These are phyloP conservation scores for Wickerhamomyces sp. DNA, from an alignment of 1,139 yeast genomes.

Conservation along the genomic window DNA sequence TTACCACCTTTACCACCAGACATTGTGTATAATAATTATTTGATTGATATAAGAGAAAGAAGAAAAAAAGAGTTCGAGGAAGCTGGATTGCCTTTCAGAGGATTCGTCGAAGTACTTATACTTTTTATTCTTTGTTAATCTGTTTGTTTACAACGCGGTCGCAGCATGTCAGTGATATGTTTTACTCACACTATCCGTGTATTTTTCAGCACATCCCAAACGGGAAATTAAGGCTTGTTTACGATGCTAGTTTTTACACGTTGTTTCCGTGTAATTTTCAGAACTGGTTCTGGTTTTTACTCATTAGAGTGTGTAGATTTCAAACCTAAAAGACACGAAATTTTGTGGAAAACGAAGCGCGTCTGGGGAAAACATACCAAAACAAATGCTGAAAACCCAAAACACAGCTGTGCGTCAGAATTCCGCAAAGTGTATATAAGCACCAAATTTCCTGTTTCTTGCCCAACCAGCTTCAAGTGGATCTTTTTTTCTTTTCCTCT, in stretches of 20 bases:
- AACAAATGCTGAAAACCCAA: slow-evolving; percentile 1
- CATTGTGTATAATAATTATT: slow-evolving; percentile 43
- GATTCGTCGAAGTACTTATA: not conserved
- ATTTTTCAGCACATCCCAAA: not conserved
- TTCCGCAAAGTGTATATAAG: too few species aligned
- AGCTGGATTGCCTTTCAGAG: too few species aligned
- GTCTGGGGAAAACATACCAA: not conserved
- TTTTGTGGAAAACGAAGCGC: not conserved
- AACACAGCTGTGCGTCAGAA: too few species aligned
- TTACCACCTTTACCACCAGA: slow-evolving; percentile 99
- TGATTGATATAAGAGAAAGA: slow-evolving; percentile 3
- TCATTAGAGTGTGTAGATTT: not conserved
- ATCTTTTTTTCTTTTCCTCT: slow-evolving; percentile 5
- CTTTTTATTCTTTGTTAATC: not conserved
- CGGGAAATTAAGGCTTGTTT: slow-evolving; percentile 1
- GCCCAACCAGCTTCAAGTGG: slow-evolving; percentile 1
- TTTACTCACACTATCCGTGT: too few species aligned
- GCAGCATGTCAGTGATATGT: too few species aligned
- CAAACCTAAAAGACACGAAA: not conserved
- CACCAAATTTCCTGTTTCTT: slow-evolving; percentile 1
- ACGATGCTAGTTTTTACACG: slow-evolving; percentile 1
- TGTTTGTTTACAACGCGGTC: not conserved
- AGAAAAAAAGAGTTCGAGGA: slow-evolving; percentile 1
- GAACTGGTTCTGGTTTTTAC: slow-evolving; percentile 1
- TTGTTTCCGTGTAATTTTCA: not conserved